A percentile compares a stretch with the other conserved stretches of the same genome.
These are phyloP conservation scores for Xylaria grammica DNA, from an alignment of 495 filamentous ascomycete species.

Conservation along the genomic window DNA sequence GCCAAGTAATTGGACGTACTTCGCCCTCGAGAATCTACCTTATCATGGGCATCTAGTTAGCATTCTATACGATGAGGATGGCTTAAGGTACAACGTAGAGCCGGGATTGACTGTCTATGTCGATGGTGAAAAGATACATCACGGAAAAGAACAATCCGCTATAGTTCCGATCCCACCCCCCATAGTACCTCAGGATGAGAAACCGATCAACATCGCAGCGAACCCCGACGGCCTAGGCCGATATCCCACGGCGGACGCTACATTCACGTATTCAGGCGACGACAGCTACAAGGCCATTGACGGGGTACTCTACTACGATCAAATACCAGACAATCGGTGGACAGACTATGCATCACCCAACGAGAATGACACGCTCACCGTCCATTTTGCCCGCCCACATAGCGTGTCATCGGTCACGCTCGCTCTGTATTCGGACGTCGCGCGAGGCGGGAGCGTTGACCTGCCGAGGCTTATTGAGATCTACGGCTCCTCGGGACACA, in stretches of 20 bases:
- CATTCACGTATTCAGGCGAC: constrained; percentile 40
- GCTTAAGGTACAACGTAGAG: constrained; percentile 41
- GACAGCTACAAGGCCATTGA: constrained; percentile 50
- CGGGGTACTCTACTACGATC: constrained; percentile 50
- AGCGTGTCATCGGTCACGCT: constrained; percentile 47
- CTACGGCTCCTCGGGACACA: constrained; percentile 35
- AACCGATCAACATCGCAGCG: constrained; percentile 48
- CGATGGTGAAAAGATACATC: constrained; percentile 39
- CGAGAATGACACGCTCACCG: constrained; percentile 43
- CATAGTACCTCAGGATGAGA: constrained; percentile 19
- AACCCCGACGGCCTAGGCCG: constrained; percentile 47
- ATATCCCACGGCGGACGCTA: constrained; percentile 43
- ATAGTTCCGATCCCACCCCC: constrained; percentile 29
- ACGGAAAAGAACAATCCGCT: constrained; percentile 25
- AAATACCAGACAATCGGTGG: constrained; percentile 51
- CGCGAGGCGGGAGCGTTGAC: constrained; percentile 42
- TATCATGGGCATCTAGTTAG: constrained; percentile 52
- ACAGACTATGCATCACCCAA: constrained; percentile 47
- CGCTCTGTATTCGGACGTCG: constrained; percentile 44
- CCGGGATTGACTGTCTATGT: constrained; percentile 44
- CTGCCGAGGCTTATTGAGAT: constrained; percentile 45
- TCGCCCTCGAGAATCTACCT: constrained; percentile 49
- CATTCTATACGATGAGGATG: constrained; percentile 47
- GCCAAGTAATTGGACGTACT: constrained; percentile 50
- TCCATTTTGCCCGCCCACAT: constrained; percentile 47